A percentile compares a stretch with the other conserved stretches of the same genome.
Evolutionary conservation across 75 land plant genomes (phyloP).

Genomic region (Azolla pinnata): DNA sequence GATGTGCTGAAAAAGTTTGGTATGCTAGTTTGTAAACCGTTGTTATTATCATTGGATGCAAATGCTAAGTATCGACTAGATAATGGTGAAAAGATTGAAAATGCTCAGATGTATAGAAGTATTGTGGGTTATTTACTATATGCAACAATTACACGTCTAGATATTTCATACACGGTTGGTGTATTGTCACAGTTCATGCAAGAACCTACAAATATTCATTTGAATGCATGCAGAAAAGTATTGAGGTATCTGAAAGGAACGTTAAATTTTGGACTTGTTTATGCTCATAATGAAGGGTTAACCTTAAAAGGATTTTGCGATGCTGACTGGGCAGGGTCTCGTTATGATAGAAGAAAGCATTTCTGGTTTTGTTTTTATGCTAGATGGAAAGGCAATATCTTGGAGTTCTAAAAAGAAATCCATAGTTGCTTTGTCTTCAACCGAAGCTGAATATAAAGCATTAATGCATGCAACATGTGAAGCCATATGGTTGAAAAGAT

Average conservation of each 20-base stretch:
- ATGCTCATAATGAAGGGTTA: neutral
- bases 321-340: constrained; percentile 30
- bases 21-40: too few relatives aligned
- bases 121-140: constrained; percentile 12
- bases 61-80: constrained; percentile 4
- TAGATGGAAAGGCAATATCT: constrained; percentile 7
- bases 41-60: constrained; percentile 6
- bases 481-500: constrained; percentile 8
- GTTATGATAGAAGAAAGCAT: constrained; percentile 13
- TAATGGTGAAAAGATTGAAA: too few relatives aligned
- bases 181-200: constrained; percentile 17
- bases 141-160: constrained; percentile 12
- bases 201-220: constrained; percentile 10
- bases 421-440: constrained; percentile 6
- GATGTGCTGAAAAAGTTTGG: constrained; percentile 11
- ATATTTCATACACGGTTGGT: constrained; percentile 14
- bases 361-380: constrained; percentile 8
- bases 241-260: constrained; percentile 10
- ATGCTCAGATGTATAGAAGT: constrained; percentile 12
- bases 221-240: constrained; percentile 10
- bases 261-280: constrained; percentile 9
- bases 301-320: constrained; percentile 10
- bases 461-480: constrained; percentile 16
- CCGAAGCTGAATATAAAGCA: constrained; percentile 22
- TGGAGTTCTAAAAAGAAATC: constrained; percentile 25